Conservation (phyloP, 768 basidiomycete genomes). For the Trametes coccinea region DNA sequence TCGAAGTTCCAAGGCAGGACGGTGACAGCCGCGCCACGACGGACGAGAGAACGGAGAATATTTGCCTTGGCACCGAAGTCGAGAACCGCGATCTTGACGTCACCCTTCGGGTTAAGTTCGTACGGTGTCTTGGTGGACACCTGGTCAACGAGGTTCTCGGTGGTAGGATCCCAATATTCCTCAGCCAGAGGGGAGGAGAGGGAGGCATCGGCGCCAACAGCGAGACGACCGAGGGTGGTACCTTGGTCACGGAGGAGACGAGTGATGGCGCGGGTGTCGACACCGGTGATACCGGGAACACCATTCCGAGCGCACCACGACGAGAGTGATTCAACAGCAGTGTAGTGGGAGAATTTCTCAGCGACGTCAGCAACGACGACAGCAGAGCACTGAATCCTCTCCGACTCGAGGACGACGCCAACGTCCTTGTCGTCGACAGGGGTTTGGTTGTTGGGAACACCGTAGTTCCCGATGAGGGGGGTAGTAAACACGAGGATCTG, state of each 20-base stretch:
- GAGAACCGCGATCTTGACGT: constrained; percentile 90
- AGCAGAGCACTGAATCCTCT: constrained; percentile 86
- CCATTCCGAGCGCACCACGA: constrained; percentile 91
- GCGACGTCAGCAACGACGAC: constrained; percentile 95
- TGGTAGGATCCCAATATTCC: constrained; percentile 93
- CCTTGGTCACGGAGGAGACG: constrained; percentile 92
- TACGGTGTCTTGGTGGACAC: constrained; percentile 86
- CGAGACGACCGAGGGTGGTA: constrained; percentile 91
- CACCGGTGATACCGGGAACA: constrained; percentile 93
- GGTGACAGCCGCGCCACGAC: constrained; percentile 88
- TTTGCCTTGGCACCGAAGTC: constrained; percentile 99
- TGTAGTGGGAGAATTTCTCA: constrained; percentile 92
- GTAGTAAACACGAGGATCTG: constrained; percentile 99
- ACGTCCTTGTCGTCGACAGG: constrained; percentile 75
- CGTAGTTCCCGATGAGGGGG: constrained; percentile 98
- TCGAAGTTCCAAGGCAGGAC: constrained; percentile 98
- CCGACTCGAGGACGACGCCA: constrained; percentile 87
- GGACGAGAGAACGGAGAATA: constrained; percentile 89
- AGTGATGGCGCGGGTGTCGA: constrained; percentile 97
- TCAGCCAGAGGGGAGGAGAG: constrained; percentile 55
- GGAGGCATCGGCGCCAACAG: constrained; percentile 72
- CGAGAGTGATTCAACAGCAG: constrained; percentile 88
- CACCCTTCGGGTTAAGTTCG: constrained; percentile 81
- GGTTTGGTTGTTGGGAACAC: constrained; percentile 81
- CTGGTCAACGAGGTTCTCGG: constrained; percentile 92